These are phyloP conservation scores for Tolypocladium amazonense DNA, from an alignment of 2,329 filamentous ascomycete genomes.

Conservation along the genomic window DNA sequence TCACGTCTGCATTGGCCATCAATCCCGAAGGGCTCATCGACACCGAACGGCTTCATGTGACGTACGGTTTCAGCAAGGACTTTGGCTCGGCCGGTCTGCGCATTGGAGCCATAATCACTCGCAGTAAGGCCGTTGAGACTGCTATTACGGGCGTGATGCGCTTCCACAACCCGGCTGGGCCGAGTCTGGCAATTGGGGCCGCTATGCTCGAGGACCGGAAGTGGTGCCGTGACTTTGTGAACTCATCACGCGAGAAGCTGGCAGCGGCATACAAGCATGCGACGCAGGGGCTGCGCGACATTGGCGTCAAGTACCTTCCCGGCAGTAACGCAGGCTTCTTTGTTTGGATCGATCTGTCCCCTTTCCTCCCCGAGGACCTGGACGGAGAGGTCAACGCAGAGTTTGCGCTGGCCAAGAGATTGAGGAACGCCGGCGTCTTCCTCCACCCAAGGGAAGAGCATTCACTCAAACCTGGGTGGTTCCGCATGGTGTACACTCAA, in stretches of 20 bases:
- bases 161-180: constrained; percentile 36
- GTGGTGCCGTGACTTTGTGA: constrained; percentile 34
- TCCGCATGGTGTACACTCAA: constrained; percentile 41
- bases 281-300: constrained; percentile 22
- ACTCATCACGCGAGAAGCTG: constrained; percentile 25
- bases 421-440: constrained; percentile 37
- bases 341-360: constrained; percentile 40
- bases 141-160: constrained; percentile 28
- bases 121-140: constrained; percentile 17
- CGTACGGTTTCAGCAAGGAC: constrained; percentile 35
- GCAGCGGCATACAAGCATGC: constrained; percentile 27
- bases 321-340: constrained; percentile 48
- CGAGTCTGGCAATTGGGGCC: constrained; percentile 29
- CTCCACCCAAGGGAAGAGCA: constrained; percentile 37
- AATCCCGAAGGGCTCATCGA: constrained; percentile 32
- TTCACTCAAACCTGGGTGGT: constrained; percentile 37
- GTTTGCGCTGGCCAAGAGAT: constrained; percentile 29
- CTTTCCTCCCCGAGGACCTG: constrained; percentile 22
- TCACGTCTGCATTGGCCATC: constrained; percentile 39
- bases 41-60: constrained; percentile 35
- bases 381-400: constrained; percentile 24
- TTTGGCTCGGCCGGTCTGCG: constrained; percentile 43
- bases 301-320: constrained; percentile 31
- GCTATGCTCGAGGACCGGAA: constrained; percentile 33
- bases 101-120: constrained; percentile 35